These are phyloP conservation scores for Phytophthora brassicae DNA, from an alignment of 352 stramenopile species.

Conservation along the genomic window DNA sequence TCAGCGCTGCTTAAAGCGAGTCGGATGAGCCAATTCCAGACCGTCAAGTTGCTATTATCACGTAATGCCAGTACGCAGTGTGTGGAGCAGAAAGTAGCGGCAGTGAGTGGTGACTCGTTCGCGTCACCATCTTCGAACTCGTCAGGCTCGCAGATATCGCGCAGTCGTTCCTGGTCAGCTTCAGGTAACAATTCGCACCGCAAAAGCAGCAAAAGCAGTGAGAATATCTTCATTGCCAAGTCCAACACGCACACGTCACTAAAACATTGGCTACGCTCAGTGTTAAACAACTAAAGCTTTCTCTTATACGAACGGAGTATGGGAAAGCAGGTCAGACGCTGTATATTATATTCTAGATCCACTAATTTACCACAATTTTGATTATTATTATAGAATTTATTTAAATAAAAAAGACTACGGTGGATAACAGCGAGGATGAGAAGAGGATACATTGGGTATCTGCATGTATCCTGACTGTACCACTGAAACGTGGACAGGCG, in stretches of 20 bases:
- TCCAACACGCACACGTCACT: constrained; percentile 73
- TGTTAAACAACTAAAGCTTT: constrained; percentile 51
- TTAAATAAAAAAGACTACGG: constrained; percentile 6
- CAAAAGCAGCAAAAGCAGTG: constrained; percentile 35
- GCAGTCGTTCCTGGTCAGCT: constrained; percentile 34
- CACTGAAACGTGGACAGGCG: constrained; percentile 23
- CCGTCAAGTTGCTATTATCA: constrained; percentile 69
- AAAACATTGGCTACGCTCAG: constrained; percentile 67
- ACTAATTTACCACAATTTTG: constrained; percentile 43
- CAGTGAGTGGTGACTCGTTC: constrained; percentile 25
- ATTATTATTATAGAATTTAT: too few relatives aligned
- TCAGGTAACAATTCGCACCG: constrained; percentile 25
- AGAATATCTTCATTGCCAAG: constrained; percentile 63
- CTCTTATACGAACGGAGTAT: constrained; percentile 21
- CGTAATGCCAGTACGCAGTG: constrained; percentile 44
- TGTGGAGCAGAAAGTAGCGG: constrained; percentile 30
- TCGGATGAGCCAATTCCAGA: constrained; percentile 81
- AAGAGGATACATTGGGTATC: constrained; percentile 27
- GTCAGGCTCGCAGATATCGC: constrained; percentile 22
- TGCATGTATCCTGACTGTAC: constrained; percentile 25
- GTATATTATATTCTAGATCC: constrained; percentile 39
- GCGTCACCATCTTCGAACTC: constrained; percentile 25
- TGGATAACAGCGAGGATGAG: constrained; percentile 15
- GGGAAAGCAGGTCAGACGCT: constrained; percentile 13
- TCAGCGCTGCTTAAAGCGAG: constrained; percentile 79